Conservation (phyloP, 495 filamentous ascomycete genomes). For the Pseudevernia furfuracea region DNA sequence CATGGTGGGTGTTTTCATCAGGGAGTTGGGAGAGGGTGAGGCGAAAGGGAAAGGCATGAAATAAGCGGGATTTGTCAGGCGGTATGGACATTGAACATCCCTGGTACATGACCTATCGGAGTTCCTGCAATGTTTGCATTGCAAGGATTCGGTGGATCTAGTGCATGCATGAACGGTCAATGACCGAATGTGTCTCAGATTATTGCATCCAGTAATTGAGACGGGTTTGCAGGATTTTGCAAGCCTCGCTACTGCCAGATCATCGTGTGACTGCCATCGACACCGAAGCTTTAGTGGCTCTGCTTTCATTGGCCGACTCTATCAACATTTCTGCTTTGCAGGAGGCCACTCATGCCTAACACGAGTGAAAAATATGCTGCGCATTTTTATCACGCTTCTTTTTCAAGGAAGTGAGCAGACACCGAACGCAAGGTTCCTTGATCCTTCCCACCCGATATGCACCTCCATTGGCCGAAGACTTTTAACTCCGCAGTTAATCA, state of each 20-base stretch:
- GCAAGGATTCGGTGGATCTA: slow-evolving; percentile 2
- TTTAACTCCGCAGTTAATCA: not conserved
- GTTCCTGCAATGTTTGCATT: slow-evolving; percentile 9
- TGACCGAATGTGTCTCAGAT: not conserved
- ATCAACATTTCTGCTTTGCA: not conserved
- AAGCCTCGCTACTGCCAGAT: not conserved
- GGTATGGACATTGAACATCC: not conserved
- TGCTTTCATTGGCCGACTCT: not conserved
- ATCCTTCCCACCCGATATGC: not conserved
- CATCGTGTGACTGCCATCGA: not conserved
- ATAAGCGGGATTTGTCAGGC: slow-evolving; percentile 27
- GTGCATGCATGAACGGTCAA: slow-evolving; percentile 1
- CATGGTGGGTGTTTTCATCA: slow-evolving; percentile 64
- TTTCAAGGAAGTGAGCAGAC: not conserved
- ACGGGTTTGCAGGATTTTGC: not conserved
- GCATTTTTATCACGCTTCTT: not conserved
- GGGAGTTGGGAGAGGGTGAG: slow-evolving; percentile 79
- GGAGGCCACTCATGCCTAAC: not conserved
- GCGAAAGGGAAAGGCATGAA: slow-evolving; percentile 77
- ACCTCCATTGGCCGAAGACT: not conserved
- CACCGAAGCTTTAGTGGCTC: not conserved
- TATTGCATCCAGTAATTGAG: not conserved
- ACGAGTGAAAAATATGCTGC: not conserved
- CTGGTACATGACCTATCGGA: not conserved
- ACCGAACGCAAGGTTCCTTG: not conserved